Conservation (phyloP, 352 stramenopile species). For the Pythium coloratum region DNA sequence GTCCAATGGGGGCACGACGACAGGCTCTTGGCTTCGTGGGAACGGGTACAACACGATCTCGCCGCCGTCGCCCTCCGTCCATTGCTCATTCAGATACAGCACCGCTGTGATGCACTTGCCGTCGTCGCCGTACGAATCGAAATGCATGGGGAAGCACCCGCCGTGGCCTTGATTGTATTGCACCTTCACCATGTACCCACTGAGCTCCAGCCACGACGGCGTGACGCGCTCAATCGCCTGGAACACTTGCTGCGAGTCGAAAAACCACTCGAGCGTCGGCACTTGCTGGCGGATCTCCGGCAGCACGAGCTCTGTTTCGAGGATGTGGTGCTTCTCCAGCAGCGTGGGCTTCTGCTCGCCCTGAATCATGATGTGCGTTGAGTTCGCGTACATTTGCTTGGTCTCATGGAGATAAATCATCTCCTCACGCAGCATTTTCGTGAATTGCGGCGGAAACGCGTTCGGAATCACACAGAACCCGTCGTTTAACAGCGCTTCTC, state of each 20-base stretch:
- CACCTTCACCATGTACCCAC: slow-evolving; percentile 71
- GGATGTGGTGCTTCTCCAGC: slow-evolving; percentile 77
- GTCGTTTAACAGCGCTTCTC: slow-evolving; percentile 36
- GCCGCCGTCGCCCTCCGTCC: slow-evolving; percentile 66
- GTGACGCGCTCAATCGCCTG: slow-evolving; percentile 33
- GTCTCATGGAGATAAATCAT: slow-evolving; percentile 42
- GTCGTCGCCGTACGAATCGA: slow-evolving; percentile 82
- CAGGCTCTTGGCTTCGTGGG: slow-evolving; percentile 34
- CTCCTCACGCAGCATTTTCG: slow-evolving; percentile 48
- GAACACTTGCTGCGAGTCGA: slow-evolving; percentile 63
- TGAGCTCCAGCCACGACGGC: slow-evolving; percentile 45
- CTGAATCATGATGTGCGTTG: slow-evolving; percentile 71
- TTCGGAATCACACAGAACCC: slow-evolving; percentile 54
- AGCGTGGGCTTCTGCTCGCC: slow-evolving; percentile 36
- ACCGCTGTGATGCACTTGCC: slow-evolving; percentile 84
- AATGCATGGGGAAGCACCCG: slow-evolving; percentile 86
- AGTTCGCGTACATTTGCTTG: slow-evolving; percentile 71
- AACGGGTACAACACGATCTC: slow-evolving; percentile 86
- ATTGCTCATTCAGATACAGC: slow-evolving; percentile 83
- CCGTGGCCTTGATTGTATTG: slow-evolving; percentile 77
- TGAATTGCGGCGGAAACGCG: slow-evolving; percentile 50
- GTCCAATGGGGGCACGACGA: slow-evolving; percentile 54
- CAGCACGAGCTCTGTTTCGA: slow-evolving; percentile 79
- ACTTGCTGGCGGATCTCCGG: slow-evolving; percentile 36
- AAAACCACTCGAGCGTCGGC: slow-evolving; percentile 51